A percentile compares a stretch with the other conserved stretches of the same genome.
Evolutionary conservation across 495 filamentous ascomycete species (phyloP).

Genomic region (Cercophora samala): DNA sequence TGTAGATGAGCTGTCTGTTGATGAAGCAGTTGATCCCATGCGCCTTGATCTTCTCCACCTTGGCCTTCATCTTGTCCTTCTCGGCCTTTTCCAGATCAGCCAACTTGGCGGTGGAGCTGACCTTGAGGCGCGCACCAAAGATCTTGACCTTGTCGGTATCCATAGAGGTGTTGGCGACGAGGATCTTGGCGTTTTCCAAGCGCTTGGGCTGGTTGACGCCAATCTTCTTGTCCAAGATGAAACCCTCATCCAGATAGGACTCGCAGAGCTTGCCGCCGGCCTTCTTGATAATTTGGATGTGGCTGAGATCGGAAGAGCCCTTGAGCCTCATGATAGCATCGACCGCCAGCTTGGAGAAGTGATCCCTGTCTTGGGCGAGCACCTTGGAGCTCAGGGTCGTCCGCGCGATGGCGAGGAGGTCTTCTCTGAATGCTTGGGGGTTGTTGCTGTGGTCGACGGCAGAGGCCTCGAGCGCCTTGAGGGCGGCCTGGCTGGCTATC

Average conservation of each 20-base stretch:
- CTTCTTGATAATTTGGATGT: slow-evolving; percentile 99
- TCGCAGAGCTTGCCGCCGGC: slow-evolving; percentile 94
- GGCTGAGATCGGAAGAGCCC: slow-evolving; percentile 89
- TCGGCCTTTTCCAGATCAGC: slow-evolving; percentile 97
- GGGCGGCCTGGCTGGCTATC: slow-evolving; percentile 86
- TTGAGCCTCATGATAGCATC: slow-evolving; percentile 89
- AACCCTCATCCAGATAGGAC: slow-evolving; percentile 95
- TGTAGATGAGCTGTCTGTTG: slow-evolving; percentile 98
- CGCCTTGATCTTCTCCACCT: slow-evolving; percentile 97
- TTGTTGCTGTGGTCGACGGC: slow-evolving; percentile 88
- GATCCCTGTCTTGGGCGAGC: slow-evolving; percentile 84
- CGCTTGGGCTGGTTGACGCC: slow-evolving; percentile 98
- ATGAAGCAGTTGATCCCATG: slow-evolving; percentile 99
- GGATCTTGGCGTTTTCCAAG: slow-evolving; percentile 95
- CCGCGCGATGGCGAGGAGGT: slow-evolving; percentile 84
- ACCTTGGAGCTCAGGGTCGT: slow-evolving; percentile 99
- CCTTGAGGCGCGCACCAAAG: slow-evolving; percentile 93
- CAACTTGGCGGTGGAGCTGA: slow-evolving; percentile 89
- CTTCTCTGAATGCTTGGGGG: slow-evolving; percentile 77
- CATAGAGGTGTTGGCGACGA: slow-evolving; percentile 98
- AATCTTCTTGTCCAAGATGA: slow-evolving; percentile 98
- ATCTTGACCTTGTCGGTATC: slow-evolving; percentile 99
- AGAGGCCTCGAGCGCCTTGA: slow-evolving; percentile 74
- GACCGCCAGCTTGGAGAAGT: slow-evolving; percentile 87
- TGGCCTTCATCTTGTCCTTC: slow-evolving; percentile 97